Evolutionary conservation across 371 early-diverging fungal species (phyloP).

Genomic region (Haplosporangium sp.): DNA sequence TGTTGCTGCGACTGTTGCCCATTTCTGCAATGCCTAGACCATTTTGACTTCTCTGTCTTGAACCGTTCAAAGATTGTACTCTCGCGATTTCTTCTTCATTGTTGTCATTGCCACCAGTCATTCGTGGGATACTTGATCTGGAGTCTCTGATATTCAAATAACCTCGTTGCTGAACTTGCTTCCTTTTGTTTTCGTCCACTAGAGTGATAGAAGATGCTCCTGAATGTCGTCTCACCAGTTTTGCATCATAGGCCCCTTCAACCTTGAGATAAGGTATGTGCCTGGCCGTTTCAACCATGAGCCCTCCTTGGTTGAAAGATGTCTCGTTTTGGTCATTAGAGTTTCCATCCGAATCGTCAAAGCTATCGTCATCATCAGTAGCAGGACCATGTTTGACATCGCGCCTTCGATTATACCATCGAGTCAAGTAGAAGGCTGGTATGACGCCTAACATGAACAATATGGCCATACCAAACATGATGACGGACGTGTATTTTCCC

Average conservation of each 20-base stretch:
- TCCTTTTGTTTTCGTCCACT: conserved; percentile 19
- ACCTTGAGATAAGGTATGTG: background rate
- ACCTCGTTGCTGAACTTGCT: conserved; percentile 2
- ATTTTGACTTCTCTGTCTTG: background rate
- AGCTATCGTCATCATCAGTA: background rate
- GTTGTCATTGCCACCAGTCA: conserved; percentile 4
- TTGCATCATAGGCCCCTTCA: background rate
- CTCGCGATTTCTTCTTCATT: conserved; percentile 15
- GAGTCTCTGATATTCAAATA: background rate
- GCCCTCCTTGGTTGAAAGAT: background rate
- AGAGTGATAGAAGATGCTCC: conserved; percentile 39
- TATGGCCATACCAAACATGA: conserved; percentile 44
- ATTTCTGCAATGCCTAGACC: background rate
- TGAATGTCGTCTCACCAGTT: conserved; percentile 18
- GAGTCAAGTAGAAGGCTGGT: conserved; percentile 38
- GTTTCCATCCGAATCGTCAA: background rate
- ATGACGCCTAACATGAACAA: conserved; percentile 38
- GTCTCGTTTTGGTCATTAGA: background rate
- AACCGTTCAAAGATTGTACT: background rate
- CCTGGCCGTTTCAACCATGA: background rate
- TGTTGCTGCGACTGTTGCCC: background rate
- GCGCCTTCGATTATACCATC: conserved; percentile 21
- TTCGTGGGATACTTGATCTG: background rate
- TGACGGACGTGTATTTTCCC: conserved; percentile 24
- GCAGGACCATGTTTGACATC: background rate